Evolutionary conservation across 1,139 yeast species (phyloP), one percentile per base, ranked within the genome.

Genomic region (Scheffersomyces quercinus): DNA sequence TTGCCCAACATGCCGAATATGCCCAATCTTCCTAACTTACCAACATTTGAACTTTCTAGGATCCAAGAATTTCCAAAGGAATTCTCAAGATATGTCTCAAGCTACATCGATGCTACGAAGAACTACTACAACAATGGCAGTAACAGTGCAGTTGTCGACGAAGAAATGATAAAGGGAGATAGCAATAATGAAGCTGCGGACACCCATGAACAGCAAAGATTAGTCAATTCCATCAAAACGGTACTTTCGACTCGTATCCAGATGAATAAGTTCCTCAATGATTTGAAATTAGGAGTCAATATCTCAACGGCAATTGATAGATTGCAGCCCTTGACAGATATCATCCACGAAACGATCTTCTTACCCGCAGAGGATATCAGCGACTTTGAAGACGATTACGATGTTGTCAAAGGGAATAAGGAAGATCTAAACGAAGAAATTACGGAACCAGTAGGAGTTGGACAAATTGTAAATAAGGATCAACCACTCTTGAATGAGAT

Each of bases 401-500:
- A 53, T 12, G 29, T 15, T 5, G 39, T 12, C 24, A 45, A 42
- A 11, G 20, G 29, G n/a, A n/a, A 20, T 3, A 36, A 15, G 15
- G 46, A 29, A 5, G 31, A 14, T 12, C 5, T 20, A 20, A 49
- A 52, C 8, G 57, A 56, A 29, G 52, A 50, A 41, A 52, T 64
- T 16, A 77, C 77, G 0, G 84, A 82, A 51, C 88, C 88, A 0
- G 74, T 67, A 14, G 86, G 84, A 0, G 79, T 82, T 13, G 70
- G 67, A 8, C 70, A 70, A 4, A 79, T 83, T 15, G 73, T 69
- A 2, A 75, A 77, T 26, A 70, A 69, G 36, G 70, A 68, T 29
- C 69, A 70, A 37, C 82, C 84, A 0, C 65, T 79, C 29, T 62
- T 80, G n/a, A 75, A 67, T 48, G 81, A 77, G 26, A 70, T 80